A percentile compares a stretch with the other conserved stretches of the same genome.
These are phyloP conservation scores for Graphium sp. DNA, from an alignment of 2,329 filamentous ascomycete species.

Conservation along the genomic window DNA sequence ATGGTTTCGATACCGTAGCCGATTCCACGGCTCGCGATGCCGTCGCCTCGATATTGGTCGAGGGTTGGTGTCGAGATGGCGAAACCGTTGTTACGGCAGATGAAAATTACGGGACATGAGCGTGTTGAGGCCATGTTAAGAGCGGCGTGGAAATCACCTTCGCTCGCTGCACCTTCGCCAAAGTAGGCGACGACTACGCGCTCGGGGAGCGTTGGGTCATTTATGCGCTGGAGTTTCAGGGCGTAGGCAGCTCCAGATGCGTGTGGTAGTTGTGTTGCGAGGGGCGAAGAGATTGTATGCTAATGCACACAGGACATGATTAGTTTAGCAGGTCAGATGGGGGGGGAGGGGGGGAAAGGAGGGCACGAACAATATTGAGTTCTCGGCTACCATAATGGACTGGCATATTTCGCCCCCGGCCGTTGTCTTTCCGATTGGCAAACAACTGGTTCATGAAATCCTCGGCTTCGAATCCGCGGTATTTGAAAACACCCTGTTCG, in stretches of 20 bases:
- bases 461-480: conserved; percentile 71
- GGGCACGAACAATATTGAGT: conserved; percentile 58
- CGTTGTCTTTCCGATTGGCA: conserved; percentile 65
- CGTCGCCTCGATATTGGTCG: conserved; percentile 83
- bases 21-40: conserved; percentile 71
- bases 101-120: conserved; percentile 74
- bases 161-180: conserved; percentile 76
- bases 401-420: conserved; percentile 86
- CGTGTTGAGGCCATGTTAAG: conserved; percentile 82
- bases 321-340: background rate
- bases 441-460: conserved; percentile 96
- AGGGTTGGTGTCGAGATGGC: conserved; percentile 80
- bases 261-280: conserved; percentile 82
- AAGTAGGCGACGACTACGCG: conserved; percentile 73
- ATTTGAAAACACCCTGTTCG: conserved; percentile 79
- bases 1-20: conserved; percentile 93
- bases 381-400: conserved; percentile 83
- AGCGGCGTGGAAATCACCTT: conserved; percentile 84
- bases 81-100: conserved; percentile 87
- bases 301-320: conserved; percentile 16
- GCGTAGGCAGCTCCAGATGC: conserved; percentile 78
- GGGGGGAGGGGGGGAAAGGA: background rate
- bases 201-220: conserved; percentile 50
- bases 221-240: conserved; percentile 61
- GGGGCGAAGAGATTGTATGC: conserved; percentile 70